Evolutionary conservation across 2,329 filamentous ascomycete species (phyloP).

Genomic region (Fusarium papillatum): DNA sequence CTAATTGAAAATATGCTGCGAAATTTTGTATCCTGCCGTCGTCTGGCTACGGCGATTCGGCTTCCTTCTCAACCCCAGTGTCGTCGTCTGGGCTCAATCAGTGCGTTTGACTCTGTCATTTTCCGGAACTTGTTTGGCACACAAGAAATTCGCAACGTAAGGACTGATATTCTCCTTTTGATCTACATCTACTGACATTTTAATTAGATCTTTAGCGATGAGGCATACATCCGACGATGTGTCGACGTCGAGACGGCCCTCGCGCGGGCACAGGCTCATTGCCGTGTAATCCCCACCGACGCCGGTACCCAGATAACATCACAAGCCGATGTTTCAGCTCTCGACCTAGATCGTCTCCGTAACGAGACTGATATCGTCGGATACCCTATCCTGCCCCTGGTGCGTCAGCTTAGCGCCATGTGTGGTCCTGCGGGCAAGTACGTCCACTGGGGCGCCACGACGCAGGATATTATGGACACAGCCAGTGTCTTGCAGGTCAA

Average conservation of each 20-base stretch:
- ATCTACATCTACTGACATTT: not conserved
- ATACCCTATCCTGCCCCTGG: constrained; percentile 65
- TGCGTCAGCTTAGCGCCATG: constrained; percentile 55
- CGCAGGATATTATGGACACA: constrained; percentile 71
- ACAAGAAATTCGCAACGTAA: constrained; percentile 61
- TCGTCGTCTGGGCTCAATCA: not conserved
- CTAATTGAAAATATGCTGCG: not conserved
- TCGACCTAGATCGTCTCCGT: constrained; percentile 50
- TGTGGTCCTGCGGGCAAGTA: constrained; percentile 48
- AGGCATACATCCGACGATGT: constrained; percentile 61
- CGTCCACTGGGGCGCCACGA: constrained; percentile 71
- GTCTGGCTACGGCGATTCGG: not conserved
- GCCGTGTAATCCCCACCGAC: constrained; percentile 59
- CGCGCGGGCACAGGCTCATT: constrained; percentile 62
- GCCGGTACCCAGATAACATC: constrained; percentile 53
- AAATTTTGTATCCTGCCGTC: not conserved
- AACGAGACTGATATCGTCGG: constrained; percentile 67
- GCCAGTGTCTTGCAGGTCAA: constrained; percentile 67
- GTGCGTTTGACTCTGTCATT: constrained; percentile 60
- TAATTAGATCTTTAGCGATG: constrained; percentile 56
- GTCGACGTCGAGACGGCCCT: constrained; percentile 66
- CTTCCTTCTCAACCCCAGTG: not conserved
- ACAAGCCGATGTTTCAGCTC: constrained; percentile 38
- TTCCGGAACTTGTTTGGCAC: constrained; percentile 66
- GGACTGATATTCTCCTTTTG: not conserved